Evolutionary conservation across 1,139 yeast species (phyloP), one percentile per base, ranked within the genome.

Genomic region (Blastobotrys persicus): DNA sequence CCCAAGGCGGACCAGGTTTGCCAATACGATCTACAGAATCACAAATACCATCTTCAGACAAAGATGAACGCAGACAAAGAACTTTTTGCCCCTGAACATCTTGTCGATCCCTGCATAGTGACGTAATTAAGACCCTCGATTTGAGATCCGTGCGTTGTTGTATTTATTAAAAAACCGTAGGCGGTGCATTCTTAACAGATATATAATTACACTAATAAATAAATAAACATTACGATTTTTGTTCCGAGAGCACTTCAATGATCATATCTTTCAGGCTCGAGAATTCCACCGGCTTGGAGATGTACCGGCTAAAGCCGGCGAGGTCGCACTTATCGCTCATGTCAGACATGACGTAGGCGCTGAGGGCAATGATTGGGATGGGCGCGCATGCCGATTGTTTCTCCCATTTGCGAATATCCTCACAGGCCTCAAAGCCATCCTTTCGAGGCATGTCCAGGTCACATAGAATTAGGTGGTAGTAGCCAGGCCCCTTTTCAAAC

Each of bases 401-500:
- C 65, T 85, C 92, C 89, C 91, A 85, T 59, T 80, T 83, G 56
- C 92, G 74, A 45, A 85, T 85, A 62, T 82, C 82, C 54, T 79
- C 82, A 9, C 91, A 85, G 2, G 91, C 88, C 61, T 84, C 88
- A 63, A 85, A 85, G 0, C 92, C 92, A 47, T 89, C 89, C 83
- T 85, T 84, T 1, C 85, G 83, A 9, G 92, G 92, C 92, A 85
- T 85, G 65, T 85, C 91, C 50, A 85, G 86, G 71, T 85, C 92
- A 85, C 86, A 85, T 61, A 85, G 72, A 23, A 85, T 83, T 55
- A 83, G 85, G 63, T 83, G 88, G 64, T 79, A 85, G 41, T 73
- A 57, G 2, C 60, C 65, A 4, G 57, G 54, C 2, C 49, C 56
- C 5, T 55, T 35, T 7, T 49, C 51, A 50, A 60, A 61, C 37